These are phyloP conservation scores for Daldinia childiae DNA, from an alignment of 495 filamentous ascomycete genomes.

Conservation along the genomic window DNA sequence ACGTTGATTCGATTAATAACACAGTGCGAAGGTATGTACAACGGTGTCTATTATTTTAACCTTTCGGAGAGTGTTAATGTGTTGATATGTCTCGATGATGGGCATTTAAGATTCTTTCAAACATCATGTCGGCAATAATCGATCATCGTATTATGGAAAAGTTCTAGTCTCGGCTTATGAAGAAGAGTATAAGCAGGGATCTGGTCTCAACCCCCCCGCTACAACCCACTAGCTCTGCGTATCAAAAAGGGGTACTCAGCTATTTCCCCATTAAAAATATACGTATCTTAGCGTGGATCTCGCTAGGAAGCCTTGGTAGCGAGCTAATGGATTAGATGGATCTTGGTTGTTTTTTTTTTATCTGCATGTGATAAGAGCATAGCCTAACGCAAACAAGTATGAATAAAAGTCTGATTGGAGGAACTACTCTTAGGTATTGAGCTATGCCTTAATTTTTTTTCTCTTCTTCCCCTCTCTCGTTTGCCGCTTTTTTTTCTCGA, in stretches of 20 bases:
- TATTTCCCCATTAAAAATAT: not conserved
- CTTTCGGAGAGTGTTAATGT: not conserved
- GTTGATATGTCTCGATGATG: not conserved
- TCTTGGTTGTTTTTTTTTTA: not conserved
- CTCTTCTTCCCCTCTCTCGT: no score
- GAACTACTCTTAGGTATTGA: not conserved
- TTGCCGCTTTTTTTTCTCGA: no score
- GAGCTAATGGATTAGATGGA: not conserved
- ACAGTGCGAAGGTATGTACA: not conserved
- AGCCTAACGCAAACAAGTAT: not conserved
- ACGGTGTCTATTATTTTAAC: not conserved
- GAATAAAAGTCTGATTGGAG: not conserved
- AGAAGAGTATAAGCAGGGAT: not conserved
- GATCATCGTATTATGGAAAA: not conserved
- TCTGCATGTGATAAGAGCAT: slow-evolving; percentile 2
- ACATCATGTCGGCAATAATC: not conserved
- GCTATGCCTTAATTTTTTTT: not conserved
- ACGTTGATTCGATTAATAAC: not conserved
- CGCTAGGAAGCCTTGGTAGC: not conserved
- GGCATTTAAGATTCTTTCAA: not conserved
- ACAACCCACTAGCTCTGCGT: not conserved
- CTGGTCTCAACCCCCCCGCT: not conserved
- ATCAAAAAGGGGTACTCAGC: not conserved
- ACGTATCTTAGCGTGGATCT: not conserved
- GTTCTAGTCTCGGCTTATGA: slow-evolving; percentile 1